A percentile compares a stretch with the other conserved stretches of the same genome.
Conservation (phyloP, 2,329 filamentous ascomycete genomes). For the Paecilomyces niveus region DNA sequence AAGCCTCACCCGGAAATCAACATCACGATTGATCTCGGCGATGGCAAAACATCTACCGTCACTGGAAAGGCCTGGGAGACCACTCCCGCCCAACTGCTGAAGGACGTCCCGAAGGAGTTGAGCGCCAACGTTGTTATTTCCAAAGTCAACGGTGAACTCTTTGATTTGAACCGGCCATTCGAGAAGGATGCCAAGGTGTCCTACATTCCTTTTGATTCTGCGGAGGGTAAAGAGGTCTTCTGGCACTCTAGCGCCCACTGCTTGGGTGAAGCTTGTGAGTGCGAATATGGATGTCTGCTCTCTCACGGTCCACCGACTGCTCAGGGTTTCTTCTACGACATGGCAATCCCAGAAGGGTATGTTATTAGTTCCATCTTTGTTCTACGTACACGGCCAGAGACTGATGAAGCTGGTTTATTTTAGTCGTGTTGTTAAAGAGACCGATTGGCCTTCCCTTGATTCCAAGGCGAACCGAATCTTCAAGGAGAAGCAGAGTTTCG, state of each 20-base stretch:
- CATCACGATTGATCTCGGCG: conserved; percentile 41
- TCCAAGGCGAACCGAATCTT: conserved; percentile 73
- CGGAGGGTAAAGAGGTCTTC: conserved; percentile 83
- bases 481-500: conserved; percentile 95
- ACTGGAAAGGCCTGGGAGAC: conserved; percentile 82
- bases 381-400: not conserved
- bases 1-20: conserved; percentile 40
- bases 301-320: conserved; percentile 91
- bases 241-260: conserved; percentile 97
- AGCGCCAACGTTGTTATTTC: conserved; percentile 79
- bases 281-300: conserved; percentile 81
- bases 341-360: conserved; percentile 67
- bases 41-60: conserved; percentile 33
- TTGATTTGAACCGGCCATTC: conserved; percentile 86
- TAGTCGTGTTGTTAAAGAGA: conserved; percentile 59
- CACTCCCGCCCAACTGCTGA: conserved; percentile 70
- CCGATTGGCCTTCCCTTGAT: conserved; percentile 81
- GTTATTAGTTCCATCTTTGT: conserved; percentile 14
- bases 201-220: conserved; percentile 72
- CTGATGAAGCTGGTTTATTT: not conserved
- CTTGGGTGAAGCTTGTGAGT: conserved; percentile 89
- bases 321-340: conserved; percentile 96
- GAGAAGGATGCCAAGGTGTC: conserved; percentile 82
- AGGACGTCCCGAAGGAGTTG: conserved; percentile 77
- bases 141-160: conserved; percentile 75